Conservation (phyloP, 139 green algal species). For the Closterium sp. region DNA sequence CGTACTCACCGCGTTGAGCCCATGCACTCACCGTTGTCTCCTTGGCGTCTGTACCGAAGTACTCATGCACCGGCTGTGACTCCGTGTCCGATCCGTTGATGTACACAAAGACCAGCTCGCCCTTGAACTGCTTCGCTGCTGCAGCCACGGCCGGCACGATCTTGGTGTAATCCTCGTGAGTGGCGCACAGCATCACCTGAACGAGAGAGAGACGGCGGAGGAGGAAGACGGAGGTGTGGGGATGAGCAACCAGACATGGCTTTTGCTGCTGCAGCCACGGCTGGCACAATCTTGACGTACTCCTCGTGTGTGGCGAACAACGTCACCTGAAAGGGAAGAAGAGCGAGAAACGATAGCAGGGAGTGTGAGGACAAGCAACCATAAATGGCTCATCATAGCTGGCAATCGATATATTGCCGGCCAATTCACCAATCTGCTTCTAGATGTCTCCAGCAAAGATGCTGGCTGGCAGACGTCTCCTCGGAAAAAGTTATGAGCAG, state of each 20-base stretch:
- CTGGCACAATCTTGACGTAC: not conserved
- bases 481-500: slow-evolving; percentile 27
- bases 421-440: not conserved
- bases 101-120: not conserved
- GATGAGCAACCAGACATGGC: not conserved
- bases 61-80: not conserved
- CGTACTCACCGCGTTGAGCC: too few species aligned
- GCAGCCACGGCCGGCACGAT: not conserved
- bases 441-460: slow-evolving; percentile 11
- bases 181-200: not conserved
- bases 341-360: not conserved
- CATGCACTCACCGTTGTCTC: not conserved
- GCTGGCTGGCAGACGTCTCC: slow-evolving; percentile 2
- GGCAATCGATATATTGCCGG: too few species aligned
- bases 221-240: not conserved
- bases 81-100: too few species aligned
- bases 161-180: not conserved
- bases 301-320: not conserved
- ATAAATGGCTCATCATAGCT: not conserved
- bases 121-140: slow-evolving; percentile 7
- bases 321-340: not conserved
- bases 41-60: not conserved
- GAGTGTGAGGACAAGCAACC: not conserved
- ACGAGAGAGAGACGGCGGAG: not conserved
- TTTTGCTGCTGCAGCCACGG: not conserved